A percentile compares a stretch with the other conserved stretches of the same genome.
phyloP scores from a whole-genome alignment of 2,329 filamentous ascomycete species.

The Pezicula carpinea region DNA sequence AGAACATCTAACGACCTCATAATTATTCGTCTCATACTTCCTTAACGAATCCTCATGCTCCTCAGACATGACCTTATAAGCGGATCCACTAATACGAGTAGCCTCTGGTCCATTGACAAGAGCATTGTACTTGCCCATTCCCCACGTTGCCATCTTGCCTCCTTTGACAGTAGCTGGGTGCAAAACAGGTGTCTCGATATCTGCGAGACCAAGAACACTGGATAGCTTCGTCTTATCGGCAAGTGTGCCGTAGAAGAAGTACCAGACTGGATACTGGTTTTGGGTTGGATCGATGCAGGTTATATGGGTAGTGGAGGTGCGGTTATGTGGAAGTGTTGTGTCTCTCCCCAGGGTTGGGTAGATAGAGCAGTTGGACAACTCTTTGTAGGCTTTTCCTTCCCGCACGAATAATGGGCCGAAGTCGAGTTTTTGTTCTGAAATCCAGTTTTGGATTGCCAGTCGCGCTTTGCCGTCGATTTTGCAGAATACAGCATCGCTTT shows the following conservation, averaged over 20 bases:
- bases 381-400: constrained; percentile 21
- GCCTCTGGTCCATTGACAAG: constrained; percentile 27
- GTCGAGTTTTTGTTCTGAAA: constrained; percentile 14
- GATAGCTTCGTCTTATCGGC: constrained; percentile 26
- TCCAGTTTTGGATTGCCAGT: constrained; percentile 10
- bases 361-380: constrained; percentile 14
- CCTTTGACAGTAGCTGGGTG: constrained; percentile 27
- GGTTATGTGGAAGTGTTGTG: constrained; percentile 23
- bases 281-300: not conserved
- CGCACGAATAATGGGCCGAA: constrained; percentile 22
- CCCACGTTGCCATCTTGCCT: constrained; percentile 31
- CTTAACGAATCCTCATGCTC: constrained; percentile 30
- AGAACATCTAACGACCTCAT: constrained; percentile 32
- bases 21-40: constrained; percentile 33
- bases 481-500: constrained; percentile 18
- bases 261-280: constrained; percentile 27
- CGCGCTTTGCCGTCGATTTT: constrained; percentile 14
- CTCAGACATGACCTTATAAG: constrained; percentile 26
- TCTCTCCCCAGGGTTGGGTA: constrained; percentile 21
- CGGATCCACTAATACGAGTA: constrained; percentile 23
- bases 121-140: constrained; percentile 32
- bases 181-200: constrained; percentile 17
- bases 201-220: constrained; percentile 25
- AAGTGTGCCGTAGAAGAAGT: constrained; percentile 38
- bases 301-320: constrained; percentile 9